Evolutionary conservation across 305 asterid genomes (phyloP).

Genomic region (Plantago lanceolata): DNA sequence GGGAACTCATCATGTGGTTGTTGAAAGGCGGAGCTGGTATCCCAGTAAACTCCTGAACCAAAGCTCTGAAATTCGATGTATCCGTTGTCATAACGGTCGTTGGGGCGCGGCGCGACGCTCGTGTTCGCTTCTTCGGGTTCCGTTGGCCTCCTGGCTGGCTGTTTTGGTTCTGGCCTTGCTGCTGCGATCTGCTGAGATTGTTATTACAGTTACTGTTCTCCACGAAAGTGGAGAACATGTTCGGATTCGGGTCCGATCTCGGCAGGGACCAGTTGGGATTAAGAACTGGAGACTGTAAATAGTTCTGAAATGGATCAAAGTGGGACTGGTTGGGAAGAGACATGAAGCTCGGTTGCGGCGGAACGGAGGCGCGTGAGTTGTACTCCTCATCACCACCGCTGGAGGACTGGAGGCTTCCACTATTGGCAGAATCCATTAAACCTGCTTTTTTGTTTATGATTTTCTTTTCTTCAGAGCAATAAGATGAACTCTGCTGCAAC

Average conservation of each 20-base stretch:
- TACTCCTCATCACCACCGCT: conserved; percentile 66
- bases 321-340: neutral
- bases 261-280: neutral
- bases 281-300: neutral
- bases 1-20: no score
- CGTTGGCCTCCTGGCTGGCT: neutral
- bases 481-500: neutral
- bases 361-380: conserved; percentile 55
- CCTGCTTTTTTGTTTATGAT: no score
- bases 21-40: conserved; percentile 65
- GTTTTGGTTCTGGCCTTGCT: neutral
- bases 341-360: neutral
- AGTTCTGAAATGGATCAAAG: neutral
- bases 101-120: conserved; percentile 79
- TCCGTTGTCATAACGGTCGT: conserved; percentile 89
- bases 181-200: neutral
- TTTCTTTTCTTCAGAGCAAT: neutral
- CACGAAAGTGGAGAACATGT: neutral
- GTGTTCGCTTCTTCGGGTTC: conserved; percentile 69
- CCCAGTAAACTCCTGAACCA: conserved; percentile 93
- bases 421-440: conserved; percentile 63
- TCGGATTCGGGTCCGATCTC: neutral
- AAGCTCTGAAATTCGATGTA: conserved; percentile 68
- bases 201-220: no score
- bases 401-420: conserved; percentile 69